phyloP scores from a whole-genome alignment of 1,284 basidiomycete species.

The Sutorius eximius region DNA sequence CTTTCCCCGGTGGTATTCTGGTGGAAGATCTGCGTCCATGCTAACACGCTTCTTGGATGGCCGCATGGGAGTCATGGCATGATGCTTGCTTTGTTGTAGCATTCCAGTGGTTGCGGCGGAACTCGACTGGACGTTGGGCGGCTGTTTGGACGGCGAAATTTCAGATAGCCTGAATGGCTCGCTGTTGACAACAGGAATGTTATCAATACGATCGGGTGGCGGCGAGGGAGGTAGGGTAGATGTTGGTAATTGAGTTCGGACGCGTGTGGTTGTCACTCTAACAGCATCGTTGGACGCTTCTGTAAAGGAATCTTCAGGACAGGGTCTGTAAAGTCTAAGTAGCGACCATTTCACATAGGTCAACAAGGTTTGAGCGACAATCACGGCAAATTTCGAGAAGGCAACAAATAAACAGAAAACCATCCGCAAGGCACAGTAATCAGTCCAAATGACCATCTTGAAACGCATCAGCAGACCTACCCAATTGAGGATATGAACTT shows the following conservation, averaged over 20 bases:
- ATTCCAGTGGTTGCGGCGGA: conserved; percentile 10
- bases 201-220: conserved; percentile 1
- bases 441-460: conserved; percentile 21
- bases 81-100: conserved; percentile 19
- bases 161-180: conserved; percentile 47
- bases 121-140: conserved; percentile 6
- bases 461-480: conserved; percentile 29
- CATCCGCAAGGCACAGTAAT: conserved; percentile 26
- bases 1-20: conserved; percentile 29
- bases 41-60: conserved; percentile 38
- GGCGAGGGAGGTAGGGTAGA: not conserved
- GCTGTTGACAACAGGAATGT: conserved; percentile 16
- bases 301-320: conserved; percentile 11
- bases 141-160: conserved; percentile 47
- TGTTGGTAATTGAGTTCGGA: conserved; percentile 8
- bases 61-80: conserved; percentile 27
- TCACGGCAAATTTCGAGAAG: conserved; percentile 28
- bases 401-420: conserved; percentile 14
- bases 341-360: conserved; percentile 5
- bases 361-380: conserved; percentile 25
- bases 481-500: conserved; percentile 35
- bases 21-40: conserved; percentile 18
- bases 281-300: conserved; percentile 10
- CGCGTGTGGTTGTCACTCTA: conserved; percentile 4
- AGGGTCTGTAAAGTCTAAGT: conserved; percentile 34